A percentile compares a stretch with the other conserved stretches of the same genome.
Conservation (phyloP, 2,329 filamentous ascomycete species). For the Ceratocystis variospora region DNA sequence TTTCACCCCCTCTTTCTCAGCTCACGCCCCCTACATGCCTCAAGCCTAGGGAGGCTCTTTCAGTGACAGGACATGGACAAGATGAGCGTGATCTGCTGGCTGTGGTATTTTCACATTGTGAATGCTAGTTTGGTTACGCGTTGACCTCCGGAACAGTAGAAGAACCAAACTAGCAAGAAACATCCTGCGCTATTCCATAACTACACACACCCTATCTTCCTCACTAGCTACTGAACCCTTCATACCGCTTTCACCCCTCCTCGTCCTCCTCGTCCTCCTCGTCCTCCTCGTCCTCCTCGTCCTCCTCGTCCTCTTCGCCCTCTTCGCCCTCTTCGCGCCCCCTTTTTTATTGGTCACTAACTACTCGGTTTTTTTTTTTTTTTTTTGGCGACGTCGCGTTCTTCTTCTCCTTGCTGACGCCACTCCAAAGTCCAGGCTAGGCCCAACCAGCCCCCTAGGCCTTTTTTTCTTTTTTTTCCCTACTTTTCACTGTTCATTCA, state of each 20-base stretch:
- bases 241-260: too few relatives aligned
- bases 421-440: background rate
- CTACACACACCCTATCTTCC: too few relatives aligned
- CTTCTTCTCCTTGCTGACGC: background rate
- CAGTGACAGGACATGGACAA: background rate
- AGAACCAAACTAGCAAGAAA: background rate
- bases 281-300: background rate
- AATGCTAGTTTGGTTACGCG: background rate
- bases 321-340: background rate
- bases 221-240: too few relatives aligned
- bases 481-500: background rate
- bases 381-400: background rate
- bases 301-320: background rate
- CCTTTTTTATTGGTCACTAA: background rate
- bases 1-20: background rate
- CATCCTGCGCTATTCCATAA: too few relatives aligned
- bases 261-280: too few relatives aligned
- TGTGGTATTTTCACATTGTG: background rate
- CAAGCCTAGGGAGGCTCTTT: background rate
- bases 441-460: background rate
- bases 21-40: background rate
- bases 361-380: background rate
- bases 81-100: background rate
- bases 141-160: background rate
- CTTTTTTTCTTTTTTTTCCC: background rate